Evolutionary conservation across 1,284 basidiomycete species (phyloP).

Genomic region (Papiliotrema fonsecae): DNA sequence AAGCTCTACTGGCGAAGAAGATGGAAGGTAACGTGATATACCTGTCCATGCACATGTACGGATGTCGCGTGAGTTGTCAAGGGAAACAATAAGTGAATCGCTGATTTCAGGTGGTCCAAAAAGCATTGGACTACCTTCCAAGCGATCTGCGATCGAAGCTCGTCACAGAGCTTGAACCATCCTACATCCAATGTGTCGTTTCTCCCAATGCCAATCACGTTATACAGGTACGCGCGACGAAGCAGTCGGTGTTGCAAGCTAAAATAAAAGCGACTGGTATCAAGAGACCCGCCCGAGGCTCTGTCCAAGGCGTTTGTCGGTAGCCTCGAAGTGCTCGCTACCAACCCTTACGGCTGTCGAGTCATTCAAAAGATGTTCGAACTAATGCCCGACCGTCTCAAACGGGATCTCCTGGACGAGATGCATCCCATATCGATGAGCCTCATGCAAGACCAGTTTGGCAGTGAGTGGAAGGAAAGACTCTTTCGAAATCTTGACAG

Average conservation of each 20-base stretch:
- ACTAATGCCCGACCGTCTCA: slow-evolving; percentile 66
- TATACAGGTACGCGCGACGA: slow-evolving; percentile 43
- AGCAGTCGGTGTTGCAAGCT: slow-evolving; percentile 2
- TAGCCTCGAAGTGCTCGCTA: slow-evolving; percentile 76
- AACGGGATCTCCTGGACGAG: slow-evolving; percentile 74
- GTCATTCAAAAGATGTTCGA: slow-evolving; percentile 93
- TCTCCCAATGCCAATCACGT: slow-evolving; percentile 97
- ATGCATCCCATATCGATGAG: slow-evolving; percentile 65
- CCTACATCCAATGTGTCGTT: slow-evolving; percentile 81
- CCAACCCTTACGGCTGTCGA: slow-evolving; percentile 90
- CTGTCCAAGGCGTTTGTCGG: slow-evolving; percentile 76
- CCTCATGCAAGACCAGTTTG: slow-evolving; percentile 83
- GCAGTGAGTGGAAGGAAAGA: slow-evolving; percentile 54
- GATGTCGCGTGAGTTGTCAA: slow-evolving; percentile 56
- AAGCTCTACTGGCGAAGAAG: slow-evolving; percentile 62
- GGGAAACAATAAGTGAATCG: not conserved
- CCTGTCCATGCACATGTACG: slow-evolving; percentile 90
- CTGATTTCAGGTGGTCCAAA: slow-evolving; percentile 36
- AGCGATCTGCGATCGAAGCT: slow-evolving; percentile 71
- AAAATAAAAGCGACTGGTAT: slow-evolving; percentile 55
- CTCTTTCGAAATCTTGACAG: not conserved
- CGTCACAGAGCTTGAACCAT: slow-evolving; percentile 73
- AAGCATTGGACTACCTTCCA: slow-evolving; percentile 80
- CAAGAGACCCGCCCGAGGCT: slow-evolving; percentile 67
- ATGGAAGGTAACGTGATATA: slow-evolving; percentile 76